Conservation (phyloP, 192 early-diverging fungal genomes). For the Obelidium mucronatum region DNA sequence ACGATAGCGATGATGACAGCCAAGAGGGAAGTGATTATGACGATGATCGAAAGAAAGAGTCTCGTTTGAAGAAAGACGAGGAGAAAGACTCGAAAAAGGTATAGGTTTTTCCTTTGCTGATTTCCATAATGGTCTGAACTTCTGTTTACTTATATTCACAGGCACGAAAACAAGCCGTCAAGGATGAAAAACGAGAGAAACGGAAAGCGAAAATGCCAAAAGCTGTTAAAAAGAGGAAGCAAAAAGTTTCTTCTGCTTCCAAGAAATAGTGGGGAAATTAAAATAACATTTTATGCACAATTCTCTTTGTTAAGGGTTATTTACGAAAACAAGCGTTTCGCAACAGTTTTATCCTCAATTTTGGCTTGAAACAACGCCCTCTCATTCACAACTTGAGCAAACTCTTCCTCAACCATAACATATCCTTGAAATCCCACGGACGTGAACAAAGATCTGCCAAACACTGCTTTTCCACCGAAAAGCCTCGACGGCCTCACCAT, state of each 20-base stretch:
- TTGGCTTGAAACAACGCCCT: conserved; percentile 20
- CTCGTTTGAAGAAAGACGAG: conserved; percentile 76
- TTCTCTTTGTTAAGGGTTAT: not conserved
- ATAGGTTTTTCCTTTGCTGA: not conserved
- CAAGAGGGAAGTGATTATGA: conserved; percentile 56
- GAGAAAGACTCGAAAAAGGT: conserved; percentile 89
- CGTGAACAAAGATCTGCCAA: conserved; percentile 6
- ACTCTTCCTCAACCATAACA: not conserved
- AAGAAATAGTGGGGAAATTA: too few relatives aligned
- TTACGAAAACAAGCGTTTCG: conserved; percentile 1
- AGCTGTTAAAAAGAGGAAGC: conserved; percentile 93
- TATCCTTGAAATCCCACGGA: not conserved
- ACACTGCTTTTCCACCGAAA: not conserved
- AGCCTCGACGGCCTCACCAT: conserved; percentile 26
- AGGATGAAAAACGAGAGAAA: conserved; percentile 91
- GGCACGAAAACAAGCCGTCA: conserved; percentile 84
- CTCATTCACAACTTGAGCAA: conserved; percentile 20
- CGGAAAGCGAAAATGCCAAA: conserved; percentile 96
- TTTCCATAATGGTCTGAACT: not conserved
- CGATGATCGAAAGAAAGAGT: conserved; percentile 45
- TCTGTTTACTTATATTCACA: too few relatives aligned
- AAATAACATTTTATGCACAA: not conserved
- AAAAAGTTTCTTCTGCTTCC: conserved; percentile 75
- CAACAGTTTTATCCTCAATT: not conserved
- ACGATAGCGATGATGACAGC: conserved; percentile 45